These are phyloP conservation scores for Umbilicus rupestris DNA, from an alignment of 164 flowering plant genomes.

Conservation along the genomic window DNA sequence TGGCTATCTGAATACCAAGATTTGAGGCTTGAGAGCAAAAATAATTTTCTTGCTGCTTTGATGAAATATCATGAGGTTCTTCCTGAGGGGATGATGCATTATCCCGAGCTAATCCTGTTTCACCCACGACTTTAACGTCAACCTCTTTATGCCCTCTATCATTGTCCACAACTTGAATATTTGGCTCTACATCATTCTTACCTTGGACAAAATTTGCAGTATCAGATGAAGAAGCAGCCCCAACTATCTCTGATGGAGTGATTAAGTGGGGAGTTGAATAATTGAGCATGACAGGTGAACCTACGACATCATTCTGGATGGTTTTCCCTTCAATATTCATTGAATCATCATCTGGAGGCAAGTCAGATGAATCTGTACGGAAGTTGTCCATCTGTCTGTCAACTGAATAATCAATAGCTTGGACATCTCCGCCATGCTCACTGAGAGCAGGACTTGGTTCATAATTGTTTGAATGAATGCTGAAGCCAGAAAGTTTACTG, in stretches of 20 bases:
- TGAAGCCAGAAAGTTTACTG: constrained; percentile 32
- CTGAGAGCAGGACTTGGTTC: constrained; percentile 27
- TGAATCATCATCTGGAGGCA: constrained; percentile 29
- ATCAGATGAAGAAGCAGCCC: constrained; percentile 51
- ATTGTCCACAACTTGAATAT: constrained; percentile 40
- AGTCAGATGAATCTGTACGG: constrained; percentile 23
- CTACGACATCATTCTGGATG: constrained; percentile 28
- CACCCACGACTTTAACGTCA: constrained; percentile 74
- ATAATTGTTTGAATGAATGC: constrained; percentile 32
- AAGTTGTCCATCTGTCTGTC: constrained; percentile 37
- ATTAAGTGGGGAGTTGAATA: constrained; percentile 65
- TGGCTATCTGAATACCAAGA: constrained; percentile 39
- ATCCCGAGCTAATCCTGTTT: constrained; percentile 25
- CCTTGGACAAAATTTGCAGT: constrained; percentile 24
- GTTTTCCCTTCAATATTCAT: constrained; percentile 28
- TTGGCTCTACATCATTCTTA: constrained; percentile 31
- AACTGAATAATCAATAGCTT: constrained; percentile 36
- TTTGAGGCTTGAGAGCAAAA: constrained; percentile 69
- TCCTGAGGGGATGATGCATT: constrained; percentile 24
- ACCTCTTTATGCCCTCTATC: constrained; percentile 41
- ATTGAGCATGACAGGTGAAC: constrained; percentile 36
- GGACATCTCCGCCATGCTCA: constrained; percentile 36
- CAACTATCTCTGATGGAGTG: constrained; percentile 73
- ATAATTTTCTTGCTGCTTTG: constrained; percentile 39
- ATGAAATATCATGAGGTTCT: constrained; percentile 21